Evolutionary conservation across 768 basidiomycete species (phyloP).

Genomic region (Suillus fuscotomentosus): DNA sequence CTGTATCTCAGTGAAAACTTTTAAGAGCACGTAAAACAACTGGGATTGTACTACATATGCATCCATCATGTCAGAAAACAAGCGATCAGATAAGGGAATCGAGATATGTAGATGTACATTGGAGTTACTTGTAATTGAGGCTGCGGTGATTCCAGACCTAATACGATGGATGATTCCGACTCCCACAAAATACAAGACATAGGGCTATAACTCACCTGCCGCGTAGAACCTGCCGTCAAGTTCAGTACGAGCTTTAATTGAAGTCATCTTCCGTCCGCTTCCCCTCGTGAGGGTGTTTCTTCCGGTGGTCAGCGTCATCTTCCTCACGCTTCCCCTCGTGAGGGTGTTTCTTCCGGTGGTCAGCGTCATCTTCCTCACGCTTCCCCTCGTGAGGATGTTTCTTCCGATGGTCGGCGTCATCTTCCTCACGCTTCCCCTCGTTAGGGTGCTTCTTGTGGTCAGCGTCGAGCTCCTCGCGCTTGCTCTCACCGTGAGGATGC

Average conservation of each 20-base stretch:
- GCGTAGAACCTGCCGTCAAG: background rate
- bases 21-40: background rate
- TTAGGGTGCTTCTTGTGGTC: too few relatives aligned
- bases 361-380: too few relatives aligned
- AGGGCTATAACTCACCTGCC: background rate
- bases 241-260: background rate
- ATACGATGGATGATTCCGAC: background rate
- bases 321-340: too few relatives aligned
- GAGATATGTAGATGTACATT: background rate
- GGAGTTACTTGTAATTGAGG: background rate
- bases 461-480: too few relatives aligned
- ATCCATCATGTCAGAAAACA: background rate
- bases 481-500: too few relatives aligned
- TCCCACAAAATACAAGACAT: background rate
- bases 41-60: background rate
- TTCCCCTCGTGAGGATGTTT: too few relatives aligned
- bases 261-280: too few relatives aligned
- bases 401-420: too few relatives aligned
- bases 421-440: too few relatives aligned
- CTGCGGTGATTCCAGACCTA: background rate
- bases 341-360: too few relatives aligned
- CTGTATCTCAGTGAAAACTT: background rate
- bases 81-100: background rate
- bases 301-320: too few relatives aligned
- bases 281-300: too few relatives aligned